A percentile compares a stretch with the other conserved stretches of the same genome.
Conservation (phyloP, 1,284 basidiomycete species). For the Sporisorium iseilematis-ciliati region DNA sequence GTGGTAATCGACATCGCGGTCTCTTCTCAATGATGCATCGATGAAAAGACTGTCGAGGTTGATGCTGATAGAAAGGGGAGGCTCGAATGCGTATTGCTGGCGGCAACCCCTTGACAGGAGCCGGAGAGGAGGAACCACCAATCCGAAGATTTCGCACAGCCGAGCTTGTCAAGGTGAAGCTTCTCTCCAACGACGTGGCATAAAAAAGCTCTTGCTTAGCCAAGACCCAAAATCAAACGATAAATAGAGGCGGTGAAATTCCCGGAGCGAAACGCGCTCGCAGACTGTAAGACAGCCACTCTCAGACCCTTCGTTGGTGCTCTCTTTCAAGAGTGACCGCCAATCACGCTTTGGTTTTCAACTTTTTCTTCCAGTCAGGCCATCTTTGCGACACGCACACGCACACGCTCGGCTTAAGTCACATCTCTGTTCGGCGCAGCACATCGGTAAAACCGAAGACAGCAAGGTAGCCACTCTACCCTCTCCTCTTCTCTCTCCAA, state of each 20-base stretch:
- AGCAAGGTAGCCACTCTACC: no score
- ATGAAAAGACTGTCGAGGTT: neutral
- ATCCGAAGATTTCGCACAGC: no score
- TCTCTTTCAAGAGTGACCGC: neutral
- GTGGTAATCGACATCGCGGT: neutral
- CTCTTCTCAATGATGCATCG: no score
- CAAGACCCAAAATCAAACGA: neutral
- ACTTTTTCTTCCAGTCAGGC: constrained; percentile 1
- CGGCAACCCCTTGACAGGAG: neutral
- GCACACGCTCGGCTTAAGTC: neutral
- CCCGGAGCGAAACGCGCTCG: constrained; percentile 10
- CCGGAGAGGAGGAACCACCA: neutral
- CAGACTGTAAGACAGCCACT: no score
- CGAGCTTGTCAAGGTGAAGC: no score
- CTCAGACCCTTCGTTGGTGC: neutral
- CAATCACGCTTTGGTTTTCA: neutral
- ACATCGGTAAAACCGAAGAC: no score
- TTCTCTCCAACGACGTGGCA: constrained; percentile 10
- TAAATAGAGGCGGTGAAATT: neutral
- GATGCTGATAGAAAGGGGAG: no score
- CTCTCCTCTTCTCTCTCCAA: no score
- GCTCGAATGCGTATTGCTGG: neutral
- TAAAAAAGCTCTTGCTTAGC: constrained; percentile 9
- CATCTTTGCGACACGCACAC: neutral
- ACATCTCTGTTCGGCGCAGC: no score